Evolutionary conservation across 345 rosid genomes (phyloP), one percentile per base, ranked within the genome.

Genomic region (Mangifera indica): DNA sequence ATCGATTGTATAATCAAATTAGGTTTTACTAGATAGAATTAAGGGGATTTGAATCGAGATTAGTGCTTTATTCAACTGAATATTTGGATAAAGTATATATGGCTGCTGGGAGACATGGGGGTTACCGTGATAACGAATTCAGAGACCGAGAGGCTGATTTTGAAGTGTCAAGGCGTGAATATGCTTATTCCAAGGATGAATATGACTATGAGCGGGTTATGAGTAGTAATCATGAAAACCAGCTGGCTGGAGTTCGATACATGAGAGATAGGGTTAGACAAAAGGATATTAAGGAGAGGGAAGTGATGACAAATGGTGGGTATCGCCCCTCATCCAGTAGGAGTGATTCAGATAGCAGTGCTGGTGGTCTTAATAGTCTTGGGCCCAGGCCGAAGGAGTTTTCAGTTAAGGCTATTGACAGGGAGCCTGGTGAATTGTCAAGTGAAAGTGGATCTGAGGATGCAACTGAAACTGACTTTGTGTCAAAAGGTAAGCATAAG

Each of bases 401-500:
- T 55, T 73, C 85, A 8, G 81, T 52, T 72, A 87, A 75, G 85
- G 72, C 81, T 12, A 69, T 80, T 45, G 98, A 96, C 77, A 93
- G 79, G 86, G 99, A 96, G 83, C 98, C 99, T 5, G 99, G 99
- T 69, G 99, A 96, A 81, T 81, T 96, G 81, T 96, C 99, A 18
- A 96, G 99, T 76, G 99, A 96, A 83, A 95, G 97, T 79, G 98
- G 95, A 37, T 92, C 97, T 40, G 98, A 92, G 66, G 97, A 90
- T 61, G 90, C 84, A 4, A 62, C 75, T 5, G 93, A 90, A 9
- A 66, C 76, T 2, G 92, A 89, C 75, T 84, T 86, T 52, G 89
- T 78, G 44, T 61, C 77, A 8, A 61, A 73, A 74, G 87, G 58
- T 51, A 81, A 84, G 77, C 84, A 66, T 77, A 73, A 64, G 71